Evolutionary conservation across 495 filamentous ascomycete genomes (phyloP), one percentile per base, ranked within the genome.

Genomic region (Letharia columbiana): DNA sequence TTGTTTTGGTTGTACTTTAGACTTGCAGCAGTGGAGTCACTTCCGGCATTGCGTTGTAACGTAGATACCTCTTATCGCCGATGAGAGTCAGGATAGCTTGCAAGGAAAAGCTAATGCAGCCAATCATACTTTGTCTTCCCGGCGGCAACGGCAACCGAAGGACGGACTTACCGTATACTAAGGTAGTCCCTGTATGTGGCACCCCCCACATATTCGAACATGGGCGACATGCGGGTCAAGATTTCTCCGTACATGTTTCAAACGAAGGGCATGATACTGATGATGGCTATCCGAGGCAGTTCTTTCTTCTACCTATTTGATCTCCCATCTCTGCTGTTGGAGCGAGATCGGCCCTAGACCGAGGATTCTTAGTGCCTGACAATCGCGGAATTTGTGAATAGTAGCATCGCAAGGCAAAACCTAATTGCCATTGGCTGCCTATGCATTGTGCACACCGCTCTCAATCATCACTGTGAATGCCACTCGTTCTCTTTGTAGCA

Each of bases 31-130:
- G 23, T 28, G 23, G 23, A 28, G 23, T 28, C 23, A 28, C 23
- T 28, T 28, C 23, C 23, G 23, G 23, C 23, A 28, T 28, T 28
- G 23, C 23, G 20, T 45, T 45, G 44, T 9, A 4, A 4, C 18
- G 13, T 6, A 45, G 44, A 3, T 45, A 50, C 1, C 1, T 28
- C 1, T 28, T 23, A 28, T 28, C n/a, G 47, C 47, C n/a, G 10
- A 1, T 28, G 12, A 31, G 31, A 52, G 12, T n/a, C 12, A 9
- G 23, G 15, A n/a, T 56, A 18, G 49, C 52, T 56, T 56, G 52
- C 52, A 56, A 56, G 31, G 52, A 18, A 56, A 35, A 35, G 18
- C 52, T 56, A 56, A 56, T 56, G 52, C 52, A 56, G 12, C 52
- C 52, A 56, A 56, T 7, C 52, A 15, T 10, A 47, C 3, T 10